A percentile compares a stretch with the other conserved stretches of the same genome.
phyloP scores from a whole-genome alignment of 495 filamentous ascomycete genomes.

The Aspergillus olivimuriae region DNA sequence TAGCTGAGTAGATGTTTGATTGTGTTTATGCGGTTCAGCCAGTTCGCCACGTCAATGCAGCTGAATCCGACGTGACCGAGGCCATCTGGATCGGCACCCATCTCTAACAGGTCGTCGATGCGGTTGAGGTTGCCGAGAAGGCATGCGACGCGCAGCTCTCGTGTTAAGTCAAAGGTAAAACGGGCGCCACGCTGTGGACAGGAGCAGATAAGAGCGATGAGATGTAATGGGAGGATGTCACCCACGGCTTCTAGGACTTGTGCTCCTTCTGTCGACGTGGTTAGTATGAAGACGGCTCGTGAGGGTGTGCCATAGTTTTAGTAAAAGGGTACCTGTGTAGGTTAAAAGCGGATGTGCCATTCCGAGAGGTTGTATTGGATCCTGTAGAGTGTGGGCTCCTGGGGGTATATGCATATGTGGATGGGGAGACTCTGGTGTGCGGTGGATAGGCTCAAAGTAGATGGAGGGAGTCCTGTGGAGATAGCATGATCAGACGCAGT shows the following conservation, averaged over 20 bases:
- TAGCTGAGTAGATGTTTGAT: slow-evolving; percentile 1
- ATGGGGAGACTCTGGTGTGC: too few relatives aligned
- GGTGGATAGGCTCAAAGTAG: too few relatives aligned
- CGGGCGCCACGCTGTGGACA: neutral
- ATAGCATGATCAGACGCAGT: too few relatives aligned
- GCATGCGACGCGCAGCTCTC: slow-evolving; percentile 3
- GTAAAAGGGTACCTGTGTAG: too few relatives aligned
- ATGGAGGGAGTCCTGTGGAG: too few relatives aligned
- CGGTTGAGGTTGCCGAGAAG: neutral
- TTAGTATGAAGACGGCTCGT: too few relatives aligned
- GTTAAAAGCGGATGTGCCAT: too few relatives aligned
- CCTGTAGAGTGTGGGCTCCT: too few relatives aligned
- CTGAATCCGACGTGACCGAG: neutral
- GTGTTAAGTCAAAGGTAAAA: neutral
- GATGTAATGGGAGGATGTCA: neutral
- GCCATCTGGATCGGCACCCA: slow-evolving; percentile 3
- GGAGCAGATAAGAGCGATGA: neutral
- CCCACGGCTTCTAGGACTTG: slow-evolving; percentile 1
- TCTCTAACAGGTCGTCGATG: neutral
- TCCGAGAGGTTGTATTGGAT: too few relatives aligned
- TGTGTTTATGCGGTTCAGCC: neutral
- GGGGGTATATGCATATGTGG: too few relatives aligned
- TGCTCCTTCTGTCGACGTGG: too few relatives aligned
- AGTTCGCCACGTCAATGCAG: slow-evolving; percentile 4
- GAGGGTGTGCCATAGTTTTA: too few relatives aligned